Percentiles rank a stretch among this genome's conserved stretches.
Evolutionary conservation across 139 green algal genomes (phyloP).

Genomic region (Parachlorella kessleri): DNA sequence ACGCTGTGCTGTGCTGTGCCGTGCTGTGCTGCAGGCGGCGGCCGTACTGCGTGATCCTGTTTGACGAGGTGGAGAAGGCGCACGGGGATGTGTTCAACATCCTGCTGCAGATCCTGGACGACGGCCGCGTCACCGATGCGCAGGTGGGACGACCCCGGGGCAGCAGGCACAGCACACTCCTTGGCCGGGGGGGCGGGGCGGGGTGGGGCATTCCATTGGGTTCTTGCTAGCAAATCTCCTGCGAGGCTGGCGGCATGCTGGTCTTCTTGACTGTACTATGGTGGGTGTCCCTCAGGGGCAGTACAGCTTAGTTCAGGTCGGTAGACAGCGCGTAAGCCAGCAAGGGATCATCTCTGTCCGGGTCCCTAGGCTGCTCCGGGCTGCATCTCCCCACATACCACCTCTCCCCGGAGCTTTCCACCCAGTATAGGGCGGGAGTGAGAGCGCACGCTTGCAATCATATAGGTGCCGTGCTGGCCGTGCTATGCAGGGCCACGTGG

Average conservation of each 20-base stretch:
- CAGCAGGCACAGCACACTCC: not conserved
- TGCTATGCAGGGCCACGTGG: slow-evolving; percentile 72
- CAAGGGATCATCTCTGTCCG: not conserved
- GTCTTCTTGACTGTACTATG: not conserved
- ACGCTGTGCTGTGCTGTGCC: not conserved
- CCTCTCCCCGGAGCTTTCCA: not conserved
- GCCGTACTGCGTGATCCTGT: slow-evolving; percentile 47
- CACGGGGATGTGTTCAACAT: slow-evolving; percentile 91
- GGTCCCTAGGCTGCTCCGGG: too few species aligned
- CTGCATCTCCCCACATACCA: not conserved
- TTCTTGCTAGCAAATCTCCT: not conserved
- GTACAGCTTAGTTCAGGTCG: too few species aligned
- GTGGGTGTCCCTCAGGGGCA: not conserved
- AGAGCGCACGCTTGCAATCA: not conserved
- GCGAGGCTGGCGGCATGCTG: not conserved
- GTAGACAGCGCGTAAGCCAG: too few species aligned
- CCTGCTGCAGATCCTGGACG: slow-evolving; percentile 85
- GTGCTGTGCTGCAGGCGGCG: not conserved
- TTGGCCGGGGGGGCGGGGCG: not conserved
- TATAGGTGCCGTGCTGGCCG: not conserved
- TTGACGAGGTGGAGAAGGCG: slow-evolving; percentile 84
- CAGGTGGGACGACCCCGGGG: slow-evolving; percentile 14
- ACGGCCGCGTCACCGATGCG: slow-evolving; percentile 83
- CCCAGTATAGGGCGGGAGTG: too few species aligned
- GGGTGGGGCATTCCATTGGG: too few species aligned